Evolutionary conservation across 2,329 filamentous ascomycete genomes (phyloP).

Genomic region (Cylindrodendrum hubeiense): DNA sequence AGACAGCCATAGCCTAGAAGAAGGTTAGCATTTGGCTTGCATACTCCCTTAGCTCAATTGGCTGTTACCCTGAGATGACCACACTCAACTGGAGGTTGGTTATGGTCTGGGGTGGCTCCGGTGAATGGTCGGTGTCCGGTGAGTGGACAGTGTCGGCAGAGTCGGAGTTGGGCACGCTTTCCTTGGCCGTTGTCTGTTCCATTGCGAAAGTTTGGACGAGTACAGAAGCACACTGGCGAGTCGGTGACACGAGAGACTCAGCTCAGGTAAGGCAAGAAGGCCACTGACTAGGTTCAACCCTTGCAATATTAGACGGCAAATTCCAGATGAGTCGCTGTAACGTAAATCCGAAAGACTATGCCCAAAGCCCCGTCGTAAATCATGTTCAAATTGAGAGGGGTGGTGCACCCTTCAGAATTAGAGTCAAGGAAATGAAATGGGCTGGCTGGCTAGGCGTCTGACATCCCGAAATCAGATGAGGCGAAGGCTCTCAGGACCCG

Average conservation of each 20-base stretch:
- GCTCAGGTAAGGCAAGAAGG: not conserved
- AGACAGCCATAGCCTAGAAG: constrained; percentile 12
- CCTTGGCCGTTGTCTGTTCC: not conserved
- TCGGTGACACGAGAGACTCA: not conserved
- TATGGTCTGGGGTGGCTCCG: not conserved
- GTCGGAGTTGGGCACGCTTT: not conserved
- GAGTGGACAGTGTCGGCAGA: no score
- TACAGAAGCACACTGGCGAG: not conserved
- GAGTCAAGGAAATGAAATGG: no score
- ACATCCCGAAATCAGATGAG: not conserved
- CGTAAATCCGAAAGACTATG: not conserved
- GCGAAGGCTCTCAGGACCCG: not conserved
- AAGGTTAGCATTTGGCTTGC: not conserved
- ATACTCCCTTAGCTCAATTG: not conserved
- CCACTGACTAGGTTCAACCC: not conserved
- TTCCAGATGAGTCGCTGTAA: not conserved
- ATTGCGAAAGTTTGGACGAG: not conserved
- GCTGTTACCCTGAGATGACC: constrained; percentile 8
- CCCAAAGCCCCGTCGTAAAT: not conserved
- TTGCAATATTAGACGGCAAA: not conserved
- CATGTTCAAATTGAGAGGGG: not conserved
- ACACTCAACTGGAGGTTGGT: constrained; percentile 14
- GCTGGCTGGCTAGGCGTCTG: no score
- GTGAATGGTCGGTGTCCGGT: not conserved
- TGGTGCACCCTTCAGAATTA: not conserved